Evolutionary conservation across 371 early-diverging fungal genomes (phyloP).

Genomic region (Mucor saturninus): DNA sequence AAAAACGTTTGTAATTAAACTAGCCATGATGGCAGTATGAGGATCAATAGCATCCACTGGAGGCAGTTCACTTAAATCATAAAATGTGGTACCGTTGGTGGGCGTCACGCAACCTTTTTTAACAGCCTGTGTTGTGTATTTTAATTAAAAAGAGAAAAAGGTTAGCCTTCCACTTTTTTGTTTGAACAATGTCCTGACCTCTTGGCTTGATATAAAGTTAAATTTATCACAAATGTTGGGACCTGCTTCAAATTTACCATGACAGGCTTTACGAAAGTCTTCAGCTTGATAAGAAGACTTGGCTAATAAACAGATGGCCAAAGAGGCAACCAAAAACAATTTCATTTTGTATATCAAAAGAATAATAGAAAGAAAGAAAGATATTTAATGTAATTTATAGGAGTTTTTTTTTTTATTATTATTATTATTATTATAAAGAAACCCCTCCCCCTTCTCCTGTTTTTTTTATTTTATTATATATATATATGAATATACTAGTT

Average conservation of each 20-base stretch:
- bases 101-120: conserved; percentile 28
- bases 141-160: neutral
- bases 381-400: neutral
- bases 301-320: conserved; percentile 3
- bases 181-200: conserved; percentile 7
- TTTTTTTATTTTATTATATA: neutral
- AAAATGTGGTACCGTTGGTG: conserved; percentile 36
- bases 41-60: conserved; percentile 14
- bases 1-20: conserved; percentile 48
- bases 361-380: conserved; percentile 1
- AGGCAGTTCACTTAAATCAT: conserved; percentile 35
- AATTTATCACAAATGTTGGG: conserved; percentile 27
- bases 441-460: neutral
- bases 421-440: neutral
- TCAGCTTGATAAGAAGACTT: conserved; percentile 1
- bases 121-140: conserved; percentile 7
- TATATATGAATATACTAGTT: conserved; percentile 1
- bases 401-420: neutral
- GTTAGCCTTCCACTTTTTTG: neutral
- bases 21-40: conserved; percentile 28
- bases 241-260: conserved; percentile 9
- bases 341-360: conserved; percentile 8
- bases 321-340: conserved; percentile 5
- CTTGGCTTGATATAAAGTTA: conserved; percentile 23
- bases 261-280: conserved; percentile 20